Percentiles rank a stretch among this genome's conserved stretches.
These are phyloP conservation scores for Phytopythium litorale DNA, from an alignment of 352 stramenopile species.

Conservation along the genomic window DNA sequence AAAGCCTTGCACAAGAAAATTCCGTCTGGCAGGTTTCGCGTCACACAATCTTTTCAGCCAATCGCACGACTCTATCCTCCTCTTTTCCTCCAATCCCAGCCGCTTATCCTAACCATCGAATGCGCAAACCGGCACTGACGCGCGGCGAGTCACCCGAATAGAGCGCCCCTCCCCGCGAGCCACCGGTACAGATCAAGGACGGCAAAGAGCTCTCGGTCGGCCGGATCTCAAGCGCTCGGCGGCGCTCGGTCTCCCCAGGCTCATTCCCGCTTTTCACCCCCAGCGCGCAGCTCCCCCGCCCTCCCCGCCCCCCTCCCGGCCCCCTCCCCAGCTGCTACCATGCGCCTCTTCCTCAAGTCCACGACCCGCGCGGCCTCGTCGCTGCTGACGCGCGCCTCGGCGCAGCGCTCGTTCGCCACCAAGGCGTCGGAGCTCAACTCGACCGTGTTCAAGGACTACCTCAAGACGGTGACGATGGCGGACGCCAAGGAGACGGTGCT, in stretches of 20 bases:
- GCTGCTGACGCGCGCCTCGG: conserved; percentile 23
- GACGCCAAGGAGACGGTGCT: conserved; percentile 74
- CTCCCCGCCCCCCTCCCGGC: neutral
- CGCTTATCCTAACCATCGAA: neutral
- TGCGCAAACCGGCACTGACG: conserved; percentile 2
- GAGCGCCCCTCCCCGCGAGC: neutral
- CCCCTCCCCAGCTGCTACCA: conserved; percentile 11
- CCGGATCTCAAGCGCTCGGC: neutral
- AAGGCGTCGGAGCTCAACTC: conserved; percentile 63
- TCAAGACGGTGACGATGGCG: conserved; percentile 77
- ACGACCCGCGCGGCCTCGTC: conserved; percentile 36
- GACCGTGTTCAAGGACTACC: conserved; percentile 64
- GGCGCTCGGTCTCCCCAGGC: neutral
- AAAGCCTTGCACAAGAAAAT: neutral
- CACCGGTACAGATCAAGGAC: conserved; percentile 3
- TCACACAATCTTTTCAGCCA: neutral
- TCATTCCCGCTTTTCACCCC: conserved; percentile 29
- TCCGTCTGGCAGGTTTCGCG: neutral
- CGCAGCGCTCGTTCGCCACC: conserved; percentile 46
- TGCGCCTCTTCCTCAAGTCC: conserved; percentile 68
- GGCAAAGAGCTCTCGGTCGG: neutral
- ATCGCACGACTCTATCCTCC: neutral
- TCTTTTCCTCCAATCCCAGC: neutral
- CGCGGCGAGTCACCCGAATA: conserved; percentile 3
- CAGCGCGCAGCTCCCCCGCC: conserved; percentile 8